These are phyloP conservation scores for Smallanthus sonchifolius DNA, from an alignment of 129 eudicot species.

Conservation along the genomic window DNA sequence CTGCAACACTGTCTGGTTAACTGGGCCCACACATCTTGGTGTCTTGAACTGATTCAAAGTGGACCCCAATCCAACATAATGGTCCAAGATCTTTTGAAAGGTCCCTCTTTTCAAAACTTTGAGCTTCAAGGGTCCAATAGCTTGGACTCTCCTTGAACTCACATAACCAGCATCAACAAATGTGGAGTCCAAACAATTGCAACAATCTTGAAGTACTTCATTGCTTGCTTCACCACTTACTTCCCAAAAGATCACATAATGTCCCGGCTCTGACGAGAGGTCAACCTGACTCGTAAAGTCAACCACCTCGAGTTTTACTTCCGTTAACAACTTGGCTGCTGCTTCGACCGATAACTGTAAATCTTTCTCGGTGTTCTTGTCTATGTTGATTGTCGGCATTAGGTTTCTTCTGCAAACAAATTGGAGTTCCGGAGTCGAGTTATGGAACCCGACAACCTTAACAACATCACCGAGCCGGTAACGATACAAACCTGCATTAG, in stretches of 20 bases:
- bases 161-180: conserved; percentile 76
- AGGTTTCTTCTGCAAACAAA: conserved; percentile 75
- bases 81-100: conserved; percentile 69
- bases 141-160: conserved; percentile 54
- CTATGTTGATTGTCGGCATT: conserved; percentile 72
- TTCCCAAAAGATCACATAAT: conserved; percentile 83
- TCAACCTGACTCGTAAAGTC: conserved; percentile 83
- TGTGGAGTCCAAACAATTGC: conserved; percentile 74
- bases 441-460: conserved; percentile 80
- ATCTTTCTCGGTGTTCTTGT: conserved; percentile 85
- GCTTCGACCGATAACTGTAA: conserved; percentile 62
- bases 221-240: conserved; percentile 57
- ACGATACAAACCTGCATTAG: conserved; percentile 72
- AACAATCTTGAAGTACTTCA: conserved; percentile 52
- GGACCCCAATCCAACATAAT: conserved; percentile 58
- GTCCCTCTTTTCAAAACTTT: conserved; percentile 61
- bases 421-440: conserved; percentile 81
- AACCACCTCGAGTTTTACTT: conserved; percentile 61
- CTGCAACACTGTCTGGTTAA: conserved; percentile 47
- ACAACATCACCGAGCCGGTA: conserved; percentile 84
- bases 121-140: conserved; percentile 74
- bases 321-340: conserved; percentile 50
- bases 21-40: conserved; percentile 20
- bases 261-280: conserved; percentile 59
- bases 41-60: conserved; percentile 69